Conservation (phyloP, 805 yeast genomes). For the Yamadazyma endophytica region DNA sequence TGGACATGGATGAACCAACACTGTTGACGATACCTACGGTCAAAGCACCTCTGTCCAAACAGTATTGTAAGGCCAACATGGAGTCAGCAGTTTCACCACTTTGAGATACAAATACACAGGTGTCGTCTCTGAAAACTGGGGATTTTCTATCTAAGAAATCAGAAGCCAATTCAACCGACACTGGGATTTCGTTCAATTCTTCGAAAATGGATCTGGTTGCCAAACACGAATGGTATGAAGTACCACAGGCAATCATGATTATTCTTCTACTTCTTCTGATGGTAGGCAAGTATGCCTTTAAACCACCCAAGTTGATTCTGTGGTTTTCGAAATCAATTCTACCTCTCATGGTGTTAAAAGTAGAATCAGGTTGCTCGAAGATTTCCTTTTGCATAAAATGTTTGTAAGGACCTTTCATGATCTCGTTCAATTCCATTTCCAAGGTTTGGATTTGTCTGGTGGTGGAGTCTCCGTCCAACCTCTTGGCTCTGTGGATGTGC, state of each 20-base stretch:
- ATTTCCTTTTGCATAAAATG: constrained; percentile 99
- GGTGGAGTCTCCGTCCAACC: constrained; percentile 77
- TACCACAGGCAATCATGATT: constrained; percentile 99
- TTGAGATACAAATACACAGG: constrained; percentile 95
- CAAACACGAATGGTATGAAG: constrained; percentile 96
- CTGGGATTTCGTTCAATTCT: constrained; percentile 94
- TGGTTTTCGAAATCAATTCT: constrained; percentile 87
- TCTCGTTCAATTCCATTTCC: constrained; percentile 95
- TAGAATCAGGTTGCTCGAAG: constrained; percentile 97
- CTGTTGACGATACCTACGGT: constrained; percentile 97
- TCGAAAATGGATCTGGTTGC: constrained; percentile 96
- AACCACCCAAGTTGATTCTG: constrained; percentile 82
- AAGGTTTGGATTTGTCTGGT: constrained; percentile 94
- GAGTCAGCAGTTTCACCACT: constrained; percentile 99
- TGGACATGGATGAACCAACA: constrained; percentile 94
- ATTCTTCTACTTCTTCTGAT: constrained; percentile 93
- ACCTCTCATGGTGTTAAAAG: constrained; percentile 99
- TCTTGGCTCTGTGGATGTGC: constrained; percentile 95
- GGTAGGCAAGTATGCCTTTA: constrained; percentile 76
- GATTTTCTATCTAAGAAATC: constrained; percentile 92
- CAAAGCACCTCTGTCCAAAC: constrained; percentile 94
- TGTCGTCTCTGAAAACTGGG: constrained; percentile 98
- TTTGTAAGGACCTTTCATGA: constrained; percentile 94
- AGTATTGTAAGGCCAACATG: constrained; percentile 89
- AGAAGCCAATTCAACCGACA: constrained; percentile 86